Conservation (phyloP, 306 rosid species). For the Rosa multiflora region DNA sequence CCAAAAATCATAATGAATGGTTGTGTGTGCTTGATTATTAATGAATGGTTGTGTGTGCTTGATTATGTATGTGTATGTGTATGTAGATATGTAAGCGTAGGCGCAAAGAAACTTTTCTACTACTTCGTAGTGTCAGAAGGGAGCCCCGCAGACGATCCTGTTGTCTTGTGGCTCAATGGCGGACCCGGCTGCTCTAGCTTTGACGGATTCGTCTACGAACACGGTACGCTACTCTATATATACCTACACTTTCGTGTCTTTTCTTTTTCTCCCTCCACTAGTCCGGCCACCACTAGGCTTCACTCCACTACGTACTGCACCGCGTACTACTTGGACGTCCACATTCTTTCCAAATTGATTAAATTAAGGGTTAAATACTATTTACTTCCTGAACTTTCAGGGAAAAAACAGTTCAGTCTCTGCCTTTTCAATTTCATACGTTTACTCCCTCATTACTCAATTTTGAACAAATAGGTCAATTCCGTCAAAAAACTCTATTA, state of each 20-base stretch:
- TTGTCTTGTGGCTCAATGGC: slow-evolving; percentile 57
- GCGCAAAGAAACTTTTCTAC: slow-evolving; percentile 40
- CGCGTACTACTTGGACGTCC: neutral
- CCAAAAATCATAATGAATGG: neutral
- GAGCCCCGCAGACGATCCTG: slow-evolving; percentile 39
- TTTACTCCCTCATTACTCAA: too few relatives aligned
- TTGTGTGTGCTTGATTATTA: neutral
- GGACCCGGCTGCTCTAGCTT: slow-evolving; percentile 64
- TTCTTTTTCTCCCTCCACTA: neutral
- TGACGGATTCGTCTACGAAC: slow-evolving; percentile 54
- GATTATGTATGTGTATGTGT: neutral
- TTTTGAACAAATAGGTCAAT: too few relatives aligned
- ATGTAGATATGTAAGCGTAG: slow-evolving; percentile 41
- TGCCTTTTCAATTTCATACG: too few relatives aligned
- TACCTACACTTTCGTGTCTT: neutral
- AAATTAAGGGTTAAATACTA: too few relatives aligned
- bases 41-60: neutral
- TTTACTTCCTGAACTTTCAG: too few relatives aligned
- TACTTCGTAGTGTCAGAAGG: slow-evolving; percentile 47
- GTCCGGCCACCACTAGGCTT: neutral
- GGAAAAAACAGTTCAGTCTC: too few relatives aligned
- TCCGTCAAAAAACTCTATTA: too few relatives aligned
- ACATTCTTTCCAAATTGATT: neutral
- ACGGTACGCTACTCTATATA: slow-evolving; percentile 24
- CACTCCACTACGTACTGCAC: neutral